These are phyloP conservation scores for Hericium coralloides DNA, from an alignment of 768 basidiomycete genomes.

Conservation along the genomic window DNA sequence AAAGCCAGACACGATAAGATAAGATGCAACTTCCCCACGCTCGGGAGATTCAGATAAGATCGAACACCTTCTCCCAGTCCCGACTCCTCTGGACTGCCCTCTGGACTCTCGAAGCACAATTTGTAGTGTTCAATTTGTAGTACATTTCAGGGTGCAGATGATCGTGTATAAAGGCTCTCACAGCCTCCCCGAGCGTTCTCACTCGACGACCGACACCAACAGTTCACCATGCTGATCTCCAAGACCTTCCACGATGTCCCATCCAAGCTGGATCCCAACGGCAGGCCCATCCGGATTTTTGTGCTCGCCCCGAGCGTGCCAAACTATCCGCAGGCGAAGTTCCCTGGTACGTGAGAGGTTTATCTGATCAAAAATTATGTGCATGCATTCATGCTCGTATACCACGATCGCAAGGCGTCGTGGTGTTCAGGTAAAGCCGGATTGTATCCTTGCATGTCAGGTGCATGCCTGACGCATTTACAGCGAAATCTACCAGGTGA, in stretches of 20 bases:
- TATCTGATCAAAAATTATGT: neutral
- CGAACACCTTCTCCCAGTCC: too few species aligned
- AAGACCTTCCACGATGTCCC: constrained; percentile 73
- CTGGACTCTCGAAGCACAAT: too few species aligned
- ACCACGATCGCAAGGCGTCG: constrained; percentile 45
- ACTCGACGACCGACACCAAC: constrained; percentile 4
- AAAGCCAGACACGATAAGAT: neutral
- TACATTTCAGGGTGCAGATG: too few species aligned
- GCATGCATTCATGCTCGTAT: neutral
- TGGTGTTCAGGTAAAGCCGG: constrained; percentile 61
- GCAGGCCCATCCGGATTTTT: constrained; percentile 69
- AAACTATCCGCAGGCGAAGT: constrained; percentile 83
- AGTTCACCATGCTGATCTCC: constrained; percentile 64
- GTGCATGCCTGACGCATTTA: neutral
- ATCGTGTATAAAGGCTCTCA: too few species aligned
- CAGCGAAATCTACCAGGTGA: constrained; percentile 94
- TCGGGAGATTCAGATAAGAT: too few species aligned
- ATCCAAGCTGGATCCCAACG: constrained; percentile 50
- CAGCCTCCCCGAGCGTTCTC: neutral
- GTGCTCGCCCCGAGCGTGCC: constrained; percentile 73
- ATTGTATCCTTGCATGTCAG: neutral
- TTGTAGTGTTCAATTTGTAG: neutral
- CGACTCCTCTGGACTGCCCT: too few species aligned
- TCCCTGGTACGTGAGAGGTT: constrained; percentile 50
- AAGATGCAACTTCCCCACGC: neutral